These are phyloP conservation scores for Alternaria infectoria DNA, from an alignment of 2,329 filamentous ascomycete genomes.

Conservation along the genomic window DNA sequence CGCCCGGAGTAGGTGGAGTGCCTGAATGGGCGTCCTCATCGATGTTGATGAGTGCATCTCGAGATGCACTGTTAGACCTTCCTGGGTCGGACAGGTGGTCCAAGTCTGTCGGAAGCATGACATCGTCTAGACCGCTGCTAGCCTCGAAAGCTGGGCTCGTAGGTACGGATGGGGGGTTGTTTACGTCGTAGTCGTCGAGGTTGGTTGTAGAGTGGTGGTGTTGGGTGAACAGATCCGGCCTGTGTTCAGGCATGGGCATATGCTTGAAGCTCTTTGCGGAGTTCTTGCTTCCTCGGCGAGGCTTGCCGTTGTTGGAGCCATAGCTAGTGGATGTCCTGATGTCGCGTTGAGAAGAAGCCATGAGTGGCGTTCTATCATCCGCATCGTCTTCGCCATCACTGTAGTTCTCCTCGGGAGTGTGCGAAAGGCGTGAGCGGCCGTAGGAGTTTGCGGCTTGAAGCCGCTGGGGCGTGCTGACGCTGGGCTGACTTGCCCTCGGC, in stretches of 20 bases:
- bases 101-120: slow-evolving; percentile 73
- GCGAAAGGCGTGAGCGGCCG: slow-evolving; percentile 37
- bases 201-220: slow-evolving; percentile 41
- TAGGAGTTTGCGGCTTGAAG: slow-evolving; percentile 19
- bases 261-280: slow-evolving; percentile 41
- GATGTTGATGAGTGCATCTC: slow-evolving; percentile 60
- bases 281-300: slow-evolving; percentile 38
- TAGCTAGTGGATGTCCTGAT: slow-evolving; percentile 44
- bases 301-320: slow-evolving; percentile 43
- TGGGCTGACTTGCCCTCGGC: slow-evolving; percentile 34
- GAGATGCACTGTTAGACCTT: slow-evolving; percentile 29
- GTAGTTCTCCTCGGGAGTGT: slow-evolving; percentile 44
- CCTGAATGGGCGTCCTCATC: slow-evolving; percentile 61
- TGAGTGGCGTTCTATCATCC: slow-evolving; percentile 63
- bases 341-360: slow-evolving; percentile 49
- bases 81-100: slow-evolving; percentile 29
- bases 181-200: slow-evolving; percentile 63
- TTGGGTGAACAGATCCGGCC: slow-evolving; percentile 31
- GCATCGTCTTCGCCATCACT: slow-evolving; percentile 57
- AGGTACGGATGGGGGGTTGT: slow-evolving; percentile 69
- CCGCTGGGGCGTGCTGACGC: slow-evolving; percentile 27
- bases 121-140: slow-evolving; percentile 62
- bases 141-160: slow-evolving; percentile 62
- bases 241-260: slow-evolving; percentile 13
- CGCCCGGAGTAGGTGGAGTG: slow-evolving; percentile 33